These are phyloP conservation scores for Quercus cerris DNA, from an alignment of 306 rosid species.

Conservation along the genomic window DNA sequence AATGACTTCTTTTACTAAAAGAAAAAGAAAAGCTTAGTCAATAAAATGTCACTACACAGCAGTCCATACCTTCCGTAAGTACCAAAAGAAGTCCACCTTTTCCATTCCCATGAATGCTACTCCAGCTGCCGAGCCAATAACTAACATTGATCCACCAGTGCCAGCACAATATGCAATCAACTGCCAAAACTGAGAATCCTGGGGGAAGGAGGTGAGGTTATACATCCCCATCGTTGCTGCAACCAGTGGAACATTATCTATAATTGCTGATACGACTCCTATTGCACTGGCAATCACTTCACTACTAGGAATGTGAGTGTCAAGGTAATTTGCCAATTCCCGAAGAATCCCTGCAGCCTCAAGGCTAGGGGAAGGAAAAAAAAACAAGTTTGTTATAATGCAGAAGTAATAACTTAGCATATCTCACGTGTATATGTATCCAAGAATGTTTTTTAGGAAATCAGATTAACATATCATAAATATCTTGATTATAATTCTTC, in stretches of 20 bases:
- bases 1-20: neutral
- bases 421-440: neutral
- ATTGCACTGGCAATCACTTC: constrained; percentile 76
- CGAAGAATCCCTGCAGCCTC: constrained; percentile 92
- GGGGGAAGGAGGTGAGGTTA: constrained; percentile 69
- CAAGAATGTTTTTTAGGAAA: neutral
- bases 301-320: constrained; percentile 58
- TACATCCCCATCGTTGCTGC: constrained; percentile 98
- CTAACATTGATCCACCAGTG: constrained; percentile 94
- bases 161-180: constrained; percentile 86
- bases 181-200: constrained; percentile 97
- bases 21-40: neutral
- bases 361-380: constrained; percentile 43
- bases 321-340: constrained; percentile 82
- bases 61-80: constrained; percentile 69
- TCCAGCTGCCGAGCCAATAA: constrained; percentile 96
- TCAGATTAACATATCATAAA: neutral
- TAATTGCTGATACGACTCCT: constrained; percentile 80
- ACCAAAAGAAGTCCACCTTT: constrained; percentile 96
- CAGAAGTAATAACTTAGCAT: neutral
- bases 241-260: constrained; percentile 92
- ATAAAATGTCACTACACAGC: neutral
- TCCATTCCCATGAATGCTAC: constrained; percentile 99
- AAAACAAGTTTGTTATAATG: constrained; percentile 1
- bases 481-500: neutral